These are phyloP conservation scores for Galeopsis tetrahit DNA, from an alignment of 257 asterid species.

Conservation along the genomic window DNA sequence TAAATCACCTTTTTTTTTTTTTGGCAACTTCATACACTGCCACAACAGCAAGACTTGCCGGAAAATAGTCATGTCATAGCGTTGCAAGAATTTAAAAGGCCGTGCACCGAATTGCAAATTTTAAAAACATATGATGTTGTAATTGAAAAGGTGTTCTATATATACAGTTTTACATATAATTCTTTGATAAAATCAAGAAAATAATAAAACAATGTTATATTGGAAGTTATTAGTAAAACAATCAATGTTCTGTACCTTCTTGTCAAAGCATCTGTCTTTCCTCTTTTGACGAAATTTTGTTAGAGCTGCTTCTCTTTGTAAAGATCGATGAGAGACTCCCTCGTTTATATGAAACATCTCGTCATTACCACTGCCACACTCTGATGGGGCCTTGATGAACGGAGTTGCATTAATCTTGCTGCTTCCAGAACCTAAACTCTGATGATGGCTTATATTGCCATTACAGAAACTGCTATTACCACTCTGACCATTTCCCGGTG, in stretches of 20 bases:
- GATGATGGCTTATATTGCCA: slow-evolving; percentile 44
- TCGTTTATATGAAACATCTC: slow-evolving; percentile 51
- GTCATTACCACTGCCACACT: slow-evolving; percentile 53
- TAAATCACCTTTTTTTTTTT: too few relatives aligned
- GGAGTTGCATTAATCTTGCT: slow-evolving; percentile 41
- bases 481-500: slow-evolving; percentile 65
- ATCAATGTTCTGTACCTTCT: slow-evolving; percentile 72
- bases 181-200: neutral
- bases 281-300: slow-evolving; percentile 83
- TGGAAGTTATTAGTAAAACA: neutral
- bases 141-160: neutral
- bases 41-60: too few relatives aligned
- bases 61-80: too few relatives aligned
- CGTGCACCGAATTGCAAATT: too few relatives aligned
- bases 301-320: slow-evolving; percentile 87
- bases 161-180: neutral
- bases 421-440: slow-evolving; percentile 42
- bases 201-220: neutral
- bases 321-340: slow-evolving; percentile 54
- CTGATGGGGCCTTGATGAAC: slow-evolving; percentile 37
- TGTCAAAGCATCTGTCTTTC: slow-evolving; percentile 94
- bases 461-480: slow-evolving; percentile 60
- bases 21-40: too few relatives aligned
- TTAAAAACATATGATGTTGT: too few relatives aligned
- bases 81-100: too few relatives aligned